Evolutionary conservation across 805 yeast species (phyloP).

Genomic region (Torulaspora microellipsoides): DNA sequence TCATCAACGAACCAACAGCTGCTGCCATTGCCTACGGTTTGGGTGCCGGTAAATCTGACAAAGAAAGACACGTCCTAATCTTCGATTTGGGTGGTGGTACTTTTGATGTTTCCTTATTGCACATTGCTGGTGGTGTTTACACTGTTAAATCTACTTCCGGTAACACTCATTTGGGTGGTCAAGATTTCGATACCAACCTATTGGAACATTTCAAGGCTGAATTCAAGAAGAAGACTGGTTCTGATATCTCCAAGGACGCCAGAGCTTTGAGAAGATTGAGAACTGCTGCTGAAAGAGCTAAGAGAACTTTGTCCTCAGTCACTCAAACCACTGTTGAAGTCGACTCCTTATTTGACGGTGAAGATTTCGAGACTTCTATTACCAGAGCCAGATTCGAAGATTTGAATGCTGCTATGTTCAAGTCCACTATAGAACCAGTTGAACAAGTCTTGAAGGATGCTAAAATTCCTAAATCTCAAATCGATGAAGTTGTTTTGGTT

Average conservation of each 20-base stretch:
- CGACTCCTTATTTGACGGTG: conserved; percentile 92
- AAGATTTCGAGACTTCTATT: conserved; percentile 87
- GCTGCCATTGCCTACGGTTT: conserved; percentile 99
- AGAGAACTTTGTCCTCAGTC: conserved; percentile 95
- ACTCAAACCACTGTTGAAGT: conserved; percentile 96
- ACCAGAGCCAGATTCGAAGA: conserved; percentile 99
- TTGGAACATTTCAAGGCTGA: conserved; percentile 89
- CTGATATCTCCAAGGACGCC: conserved; percentile 83
- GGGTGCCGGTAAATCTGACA: conserved; percentile 78
- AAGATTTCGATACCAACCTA: conserved; percentile 96
- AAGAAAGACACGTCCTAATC: conserved; percentile 84
- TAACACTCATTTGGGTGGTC: conserved; percentile 99
- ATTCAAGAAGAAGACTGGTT: conserved; percentile 92
- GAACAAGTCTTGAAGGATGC: conserved; percentile 94
- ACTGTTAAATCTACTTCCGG: conserved; percentile 98
- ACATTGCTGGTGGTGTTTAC: conserved; percentile 94
- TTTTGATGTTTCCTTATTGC: conserved; percentile 90
- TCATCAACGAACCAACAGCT: conserved; percentile 84
- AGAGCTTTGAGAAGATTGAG: conserved; percentile 97
- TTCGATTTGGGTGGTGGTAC: conserved; percentile 99
- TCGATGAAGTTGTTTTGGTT: conserved; percentile 92
- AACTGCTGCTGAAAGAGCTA: conserved; percentile 98
- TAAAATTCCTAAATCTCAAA: conserved; percentile 73
- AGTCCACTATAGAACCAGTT: conserved; percentile 90
- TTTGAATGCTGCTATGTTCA: conserved; percentile 86